Evolutionary conservation across 495 filamentous ascomycete genomes (phyloP).

Genomic region (Monascus purpureus): DNA sequence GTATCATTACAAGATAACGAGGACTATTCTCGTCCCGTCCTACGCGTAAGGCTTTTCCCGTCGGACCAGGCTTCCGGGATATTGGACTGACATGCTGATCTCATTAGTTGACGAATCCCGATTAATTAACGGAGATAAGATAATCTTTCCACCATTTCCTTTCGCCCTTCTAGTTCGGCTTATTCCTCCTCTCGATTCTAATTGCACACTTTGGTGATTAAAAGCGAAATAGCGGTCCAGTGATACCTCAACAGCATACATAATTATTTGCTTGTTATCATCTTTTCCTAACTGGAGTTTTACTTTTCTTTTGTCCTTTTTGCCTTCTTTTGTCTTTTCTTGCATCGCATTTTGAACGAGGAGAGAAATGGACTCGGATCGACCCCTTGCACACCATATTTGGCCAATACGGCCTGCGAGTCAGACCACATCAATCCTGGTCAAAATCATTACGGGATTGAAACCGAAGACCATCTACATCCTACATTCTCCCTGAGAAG

Average conservation of each 20-base stretch:
- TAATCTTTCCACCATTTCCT: no score
- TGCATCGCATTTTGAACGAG: not conserved
- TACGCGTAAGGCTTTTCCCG: constrained; percentile 26
- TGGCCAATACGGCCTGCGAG: no score
- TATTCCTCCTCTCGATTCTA: constrained; percentile 15
- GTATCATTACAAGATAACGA: constrained; percentile 41
- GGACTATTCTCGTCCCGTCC: constrained; percentile 43
- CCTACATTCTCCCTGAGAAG: no score
- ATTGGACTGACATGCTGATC: not conserved
- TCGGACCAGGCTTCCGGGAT: not conserved
- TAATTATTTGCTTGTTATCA: constrained; percentile 13
- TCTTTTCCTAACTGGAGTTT: constrained; percentile 7
- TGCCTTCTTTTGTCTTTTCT: not conserved
- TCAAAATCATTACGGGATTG: not conserved
- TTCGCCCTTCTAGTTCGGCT: not conserved
- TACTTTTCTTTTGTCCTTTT: not conserved
- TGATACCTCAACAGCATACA: constrained; percentile 33
- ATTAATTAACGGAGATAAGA: no score
- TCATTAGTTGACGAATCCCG: constrained; percentile 39
- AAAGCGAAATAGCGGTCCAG: constrained; percentile 21
- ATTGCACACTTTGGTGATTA: constrained; percentile 17
- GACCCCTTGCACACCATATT: no score
- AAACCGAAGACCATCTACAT: no score
- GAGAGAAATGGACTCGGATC: no score
- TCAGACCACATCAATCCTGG: no score